Conservation (phyloP, 805 yeast genomes). For the Priceomyces medius region DNA sequence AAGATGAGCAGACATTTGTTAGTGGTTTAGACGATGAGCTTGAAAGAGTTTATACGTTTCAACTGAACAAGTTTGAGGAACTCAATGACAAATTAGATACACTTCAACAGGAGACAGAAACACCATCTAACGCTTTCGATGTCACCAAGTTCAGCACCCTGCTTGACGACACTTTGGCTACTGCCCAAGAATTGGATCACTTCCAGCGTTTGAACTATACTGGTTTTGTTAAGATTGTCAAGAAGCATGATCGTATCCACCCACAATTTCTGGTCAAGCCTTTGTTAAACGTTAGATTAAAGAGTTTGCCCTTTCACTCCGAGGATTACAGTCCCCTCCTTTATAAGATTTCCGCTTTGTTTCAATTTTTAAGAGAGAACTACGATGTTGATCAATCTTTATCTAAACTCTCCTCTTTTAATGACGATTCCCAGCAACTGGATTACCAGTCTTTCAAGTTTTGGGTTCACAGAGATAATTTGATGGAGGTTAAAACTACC, state of each 20-base stretch:
- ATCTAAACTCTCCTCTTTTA: constrained; percentile 49
- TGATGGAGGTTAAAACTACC: constrained; percentile 97
- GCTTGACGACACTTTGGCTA: constrained; percentile 69
- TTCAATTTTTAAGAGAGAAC: constrained; percentile 79
- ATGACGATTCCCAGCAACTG: constrained; percentile 31
- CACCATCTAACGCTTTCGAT: constrained; percentile 44
- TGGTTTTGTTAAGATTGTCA: constrained; percentile 90
- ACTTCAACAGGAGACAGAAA: constrained; percentile 60
- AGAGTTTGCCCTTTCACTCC: constrained; percentile 84
- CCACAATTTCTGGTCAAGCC: constrained; percentile 88
- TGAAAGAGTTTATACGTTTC: constrained; percentile 77
- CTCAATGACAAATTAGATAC: constrained; percentile 62
- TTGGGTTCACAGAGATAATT: constrained; percentile 91
- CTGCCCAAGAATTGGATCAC: constrained; percentile 83
- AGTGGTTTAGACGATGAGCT: constrained; percentile 63
- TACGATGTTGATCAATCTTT: constrained; percentile 50
- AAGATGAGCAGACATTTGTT: constrained; percentile 71
- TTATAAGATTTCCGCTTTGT: constrained; percentile 77
- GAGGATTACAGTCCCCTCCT: constrained; percentile 93
- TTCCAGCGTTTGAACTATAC: constrained; percentile 92
- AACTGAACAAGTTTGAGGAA: constrained; percentile 62
- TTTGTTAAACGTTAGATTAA: constrained; percentile 80
- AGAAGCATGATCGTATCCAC: constrained; percentile 92
- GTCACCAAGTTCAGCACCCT: constrained; percentile 60
- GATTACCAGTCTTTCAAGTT: constrained; percentile 73